Base-by-base conservation (phyloP, 2,329 filamentous ascomycete genomes). In the Phaeosphaeria sp. region DNA sequence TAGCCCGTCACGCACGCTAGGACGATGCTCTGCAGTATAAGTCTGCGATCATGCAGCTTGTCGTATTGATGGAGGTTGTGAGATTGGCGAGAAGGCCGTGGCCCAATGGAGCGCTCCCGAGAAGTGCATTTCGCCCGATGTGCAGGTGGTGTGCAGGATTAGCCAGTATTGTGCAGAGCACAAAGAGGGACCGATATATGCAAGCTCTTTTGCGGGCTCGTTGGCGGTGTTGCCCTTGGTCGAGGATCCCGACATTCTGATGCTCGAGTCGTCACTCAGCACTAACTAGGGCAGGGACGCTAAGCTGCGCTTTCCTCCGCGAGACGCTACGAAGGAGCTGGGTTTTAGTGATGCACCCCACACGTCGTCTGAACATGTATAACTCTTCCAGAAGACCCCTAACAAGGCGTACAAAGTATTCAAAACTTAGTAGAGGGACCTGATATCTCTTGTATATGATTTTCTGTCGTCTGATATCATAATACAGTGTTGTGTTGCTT, bases 81-180 rank as follows among this genome's bases (percentile, higher is more conserved):
- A 51, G 49, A 51, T 51, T 51, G 49, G 49, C 49, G 49, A 50
- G 22, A 25, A 47, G 45, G 21, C 25, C n/a, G 7, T 44, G 18
- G 42, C 11, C 42, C 36, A 39, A 39, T n/a, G 36, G 36, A n/a
- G 36, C 2, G 17, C 15, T 11, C 36, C 17, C 17, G 36, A 39
- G 17, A 39, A n/a, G 2, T 17, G 36, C 36, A 39, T 6, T 15
- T 39, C 36, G 36, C 36, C 17, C 17, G 13, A 39, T 13, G 17
- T 45, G 22, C 22, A 45, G 21, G 24, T 45, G 13, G 8, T 25
- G 43, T 45, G 43, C 43, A 22, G 9, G 6, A 5, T 15, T 6
- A 17, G 43, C 21, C 43, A 45, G 21, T 13, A 1, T 45, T 45
- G 21, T 25, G 43, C 20, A 25, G 43, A 45, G 43, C 43, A 45